Percentiles rank a stretch among this genome's conserved stretches.
phyloP scores from a whole-genome alignment of 2,329 filamentous ascomycete genomes.

The Trichocomaceae sp. region DNA sequence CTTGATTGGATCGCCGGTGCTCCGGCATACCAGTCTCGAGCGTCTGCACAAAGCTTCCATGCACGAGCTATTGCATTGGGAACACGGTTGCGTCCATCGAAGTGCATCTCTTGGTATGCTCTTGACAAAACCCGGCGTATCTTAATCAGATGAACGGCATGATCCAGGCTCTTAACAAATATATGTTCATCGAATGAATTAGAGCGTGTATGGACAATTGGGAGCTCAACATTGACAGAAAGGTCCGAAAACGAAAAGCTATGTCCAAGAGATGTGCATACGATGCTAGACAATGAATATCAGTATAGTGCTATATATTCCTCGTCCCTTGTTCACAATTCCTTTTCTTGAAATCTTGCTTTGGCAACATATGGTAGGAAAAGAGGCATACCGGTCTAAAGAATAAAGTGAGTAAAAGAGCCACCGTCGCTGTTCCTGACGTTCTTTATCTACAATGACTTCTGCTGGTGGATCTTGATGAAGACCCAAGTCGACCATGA shows the following conservation, averaged over 20 bases:
- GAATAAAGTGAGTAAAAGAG: constrained; percentile 90
- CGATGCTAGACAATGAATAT: constrained; percentile 51
- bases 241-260: constrained; percentile 96
- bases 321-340: not conserved
- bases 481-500: constrained; percentile 80
- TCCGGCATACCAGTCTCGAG: constrained; percentile 69
- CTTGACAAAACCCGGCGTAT: constrained; percentile 78
- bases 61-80: constrained; percentile 52
- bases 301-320: constrained; percentile 3
- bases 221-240: constrained; percentile 62
- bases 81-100: constrained; percentile 64
- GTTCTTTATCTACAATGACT: constrained; percentile 58
- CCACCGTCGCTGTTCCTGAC: constrained; percentile 69
- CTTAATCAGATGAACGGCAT: constrained; percentile 71
- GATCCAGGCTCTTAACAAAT: constrained; percentile 55
- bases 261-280: constrained; percentile 79
- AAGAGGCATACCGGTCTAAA: constrained; percentile 62
- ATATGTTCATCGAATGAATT: constrained; percentile 35
- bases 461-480: constrained; percentile 82
- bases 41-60: constrained; percentile 50
- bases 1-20: constrained; percentile 60
- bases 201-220: constrained; percentile 41
- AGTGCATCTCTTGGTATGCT: constrained; percentile 85
- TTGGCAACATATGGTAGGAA: too few relatives aligned
- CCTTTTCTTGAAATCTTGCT: too few relatives aligned